A percentile compares a stretch with the other conserved stretches of the same genome.
phyloP scores from a whole-genome alignment of 2,329 filamentous ascomycete genomes.

The Aspergillus floridensis region DNA sequence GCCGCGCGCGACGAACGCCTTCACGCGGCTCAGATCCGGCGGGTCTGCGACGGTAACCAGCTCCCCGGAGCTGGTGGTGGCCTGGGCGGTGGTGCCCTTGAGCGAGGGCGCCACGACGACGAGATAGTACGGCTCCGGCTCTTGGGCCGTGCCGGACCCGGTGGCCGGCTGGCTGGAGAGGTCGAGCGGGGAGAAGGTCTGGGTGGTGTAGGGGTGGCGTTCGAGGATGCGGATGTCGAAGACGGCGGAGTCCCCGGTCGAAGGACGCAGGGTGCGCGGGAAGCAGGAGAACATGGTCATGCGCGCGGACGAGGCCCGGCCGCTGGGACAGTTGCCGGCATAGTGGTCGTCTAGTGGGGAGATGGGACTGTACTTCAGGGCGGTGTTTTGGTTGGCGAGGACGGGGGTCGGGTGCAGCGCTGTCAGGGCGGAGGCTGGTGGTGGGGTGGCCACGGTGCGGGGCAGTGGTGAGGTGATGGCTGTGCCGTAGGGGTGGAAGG shows the following conservation, averaged over 20 bases:
- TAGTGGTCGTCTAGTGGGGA: slow-evolving; percentile 73
- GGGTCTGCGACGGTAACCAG: slow-evolving; percentile 46
- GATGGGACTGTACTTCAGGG: slow-evolving; percentile 80
- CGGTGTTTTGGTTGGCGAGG: slow-evolving; percentile 79
- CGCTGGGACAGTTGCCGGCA: slow-evolving; percentile 38
- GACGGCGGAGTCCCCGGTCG: slow-evolving; percentile 18
- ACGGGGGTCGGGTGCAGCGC: slow-evolving; percentile 51
- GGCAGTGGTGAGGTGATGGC: slow-evolving; percentile 72
- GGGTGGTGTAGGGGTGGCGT: slow-evolving; percentile 88
- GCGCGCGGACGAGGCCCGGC: slow-evolving; percentile 54
- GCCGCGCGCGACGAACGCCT: slow-evolving; percentile 74
- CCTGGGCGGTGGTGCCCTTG: slow-evolving; percentile 40
- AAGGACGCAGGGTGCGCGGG: slow-evolving; percentile 55
- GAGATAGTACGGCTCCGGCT: slow-evolving; percentile 57
- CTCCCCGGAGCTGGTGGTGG: slow-evolving; percentile 27
- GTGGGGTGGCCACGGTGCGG: slow-evolving; percentile 48
- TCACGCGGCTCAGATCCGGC: slow-evolving; percentile 68
- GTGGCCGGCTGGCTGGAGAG: slow-evolving; percentile 37
- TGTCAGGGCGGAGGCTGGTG: slow-evolving; percentile 47
- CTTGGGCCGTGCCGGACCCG: slow-evolving; percentile 19
- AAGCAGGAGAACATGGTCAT: slow-evolving; percentile 91
- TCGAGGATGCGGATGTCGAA: slow-evolving; percentile 77
- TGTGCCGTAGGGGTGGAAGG: slow-evolving; percentile 78
- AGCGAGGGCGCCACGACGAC: slow-evolving; percentile 85
- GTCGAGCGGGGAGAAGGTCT: slow-evolving; percentile 83